Conservation (phyloP, 2,329 filamentous ascomycete genomes). For the Aspergillus tanneri region DNA sequence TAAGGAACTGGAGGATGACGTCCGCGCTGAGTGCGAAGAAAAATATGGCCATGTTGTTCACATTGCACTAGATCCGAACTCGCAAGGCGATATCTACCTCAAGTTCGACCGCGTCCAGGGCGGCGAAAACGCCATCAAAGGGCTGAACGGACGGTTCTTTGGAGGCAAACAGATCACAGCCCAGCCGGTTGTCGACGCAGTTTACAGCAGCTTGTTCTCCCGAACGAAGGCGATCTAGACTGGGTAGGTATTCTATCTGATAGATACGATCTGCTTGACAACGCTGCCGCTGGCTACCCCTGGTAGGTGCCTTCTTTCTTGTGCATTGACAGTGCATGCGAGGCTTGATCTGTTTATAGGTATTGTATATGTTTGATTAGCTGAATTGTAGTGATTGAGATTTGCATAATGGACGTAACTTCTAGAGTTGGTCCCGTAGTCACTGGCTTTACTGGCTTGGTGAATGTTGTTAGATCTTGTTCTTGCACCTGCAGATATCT, state of each 20-base stretch:
- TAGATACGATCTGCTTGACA: too few species aligned
- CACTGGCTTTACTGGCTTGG: too few species aligned
- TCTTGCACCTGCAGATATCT: too few species aligned
- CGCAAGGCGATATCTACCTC: slow-evolving; percentile 93
- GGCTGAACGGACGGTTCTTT: slow-evolving; percentile 94
- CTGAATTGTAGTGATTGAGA: too few species aligned
- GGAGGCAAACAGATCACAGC: slow-evolving; percentile 90
- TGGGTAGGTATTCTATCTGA: slow-evolving; percentile 33
- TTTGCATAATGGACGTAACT: too few species aligned
- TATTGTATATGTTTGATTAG: too few species aligned
- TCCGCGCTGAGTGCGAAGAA: slow-evolving; percentile 85
- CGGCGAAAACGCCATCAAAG: slow-evolving; percentile 96
- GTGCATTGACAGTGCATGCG: slow-evolving; percentile 19
- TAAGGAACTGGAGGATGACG: slow-evolving; percentile 91
- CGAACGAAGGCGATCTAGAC: slow-evolving; percentile 73
- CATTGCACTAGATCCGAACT: slow-evolving; percentile 91
- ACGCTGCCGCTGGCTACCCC: slow-evolving; percentile 37
- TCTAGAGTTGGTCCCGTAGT: too few species aligned
- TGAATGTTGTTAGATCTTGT: too few species aligned
- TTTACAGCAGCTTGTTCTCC: slow-evolving; percentile 96
- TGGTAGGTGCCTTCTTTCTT: slow-evolving; percentile 38
- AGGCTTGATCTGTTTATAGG: slow-evolving; percentile 33
- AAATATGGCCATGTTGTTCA: slow-evolving; percentile 98
- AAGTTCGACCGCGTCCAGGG: slow-evolving; percentile 96
- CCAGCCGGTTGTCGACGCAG: slow-evolving; percentile 93